phyloP scores from a whole-genome alignment of 1,284 basidiomycete genomes.

The Xerocomus cyaneibrunnescens region DNA sequence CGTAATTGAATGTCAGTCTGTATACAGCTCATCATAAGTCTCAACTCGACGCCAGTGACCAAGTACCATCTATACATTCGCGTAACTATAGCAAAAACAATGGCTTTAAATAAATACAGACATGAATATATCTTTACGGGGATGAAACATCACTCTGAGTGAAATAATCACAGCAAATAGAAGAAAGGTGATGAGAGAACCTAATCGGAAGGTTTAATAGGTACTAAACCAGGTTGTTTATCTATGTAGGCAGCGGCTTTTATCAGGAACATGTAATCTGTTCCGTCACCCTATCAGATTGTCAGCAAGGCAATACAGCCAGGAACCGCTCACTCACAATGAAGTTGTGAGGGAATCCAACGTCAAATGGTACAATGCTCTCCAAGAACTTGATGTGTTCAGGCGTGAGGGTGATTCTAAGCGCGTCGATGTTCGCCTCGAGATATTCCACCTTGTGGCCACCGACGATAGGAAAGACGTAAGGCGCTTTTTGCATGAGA shows the following conservation, averaged over 20 bases:
- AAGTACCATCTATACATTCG: conserved; percentile 2
- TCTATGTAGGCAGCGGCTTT: conserved; percentile 3
- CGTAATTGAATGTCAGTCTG: conserved; percentile 1
- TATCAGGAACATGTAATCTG: not conserved
- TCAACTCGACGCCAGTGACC: not conserved
- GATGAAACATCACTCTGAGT: not conserved
- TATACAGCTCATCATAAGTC: too few species aligned
- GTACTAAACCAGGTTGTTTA: not conserved
- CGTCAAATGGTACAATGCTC: conserved; percentile 38
- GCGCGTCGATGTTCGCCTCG: conserved; percentile 43
- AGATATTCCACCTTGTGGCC: conserved; percentile 50
- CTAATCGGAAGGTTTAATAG: conserved; percentile 1
- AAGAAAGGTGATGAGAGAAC: not conserved
- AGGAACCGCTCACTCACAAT: not conserved
- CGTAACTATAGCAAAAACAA: conserved; percentile 18
- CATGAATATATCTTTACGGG: not conserved
- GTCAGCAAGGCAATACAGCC: not conserved
- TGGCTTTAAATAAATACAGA: conserved; percentile 18
- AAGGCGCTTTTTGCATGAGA: conserved; percentile 43
- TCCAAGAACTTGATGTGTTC: conserved; percentile 45
- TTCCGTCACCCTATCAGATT: conserved; percentile 3
- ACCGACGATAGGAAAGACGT: conserved; percentile 51
- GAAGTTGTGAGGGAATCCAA: conserved; percentile 39
- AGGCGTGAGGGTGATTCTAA: conserved; percentile 41
- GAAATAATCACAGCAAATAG: not conserved